A percentile compares a stretch with the other conserved stretches of the same genome.
These are phyloP conservation scores for Chlamydomonas asymmetrica DNA, from an alignment of 139 green algal species.

Conservation along the genomic window DNA sequence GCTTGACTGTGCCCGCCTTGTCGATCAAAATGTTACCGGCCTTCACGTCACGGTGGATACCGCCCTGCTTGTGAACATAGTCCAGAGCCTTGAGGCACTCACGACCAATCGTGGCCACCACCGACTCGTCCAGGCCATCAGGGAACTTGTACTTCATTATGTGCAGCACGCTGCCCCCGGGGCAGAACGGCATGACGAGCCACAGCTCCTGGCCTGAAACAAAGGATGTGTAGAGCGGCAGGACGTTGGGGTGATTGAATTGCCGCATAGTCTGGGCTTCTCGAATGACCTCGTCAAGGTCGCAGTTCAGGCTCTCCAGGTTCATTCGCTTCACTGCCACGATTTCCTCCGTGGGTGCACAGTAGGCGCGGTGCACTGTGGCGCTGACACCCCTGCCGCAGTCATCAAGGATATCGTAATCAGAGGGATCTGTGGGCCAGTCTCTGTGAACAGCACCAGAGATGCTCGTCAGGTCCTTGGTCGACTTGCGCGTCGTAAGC, in stretches of 20 bases:
- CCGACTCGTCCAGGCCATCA: constrained; percentile 88
- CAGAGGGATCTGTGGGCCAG: constrained; percentile 74
- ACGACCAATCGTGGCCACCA: constrained; percentile 94
- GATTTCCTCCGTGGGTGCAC: constrained; percentile 68
- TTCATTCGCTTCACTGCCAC: constrained; percentile 97
- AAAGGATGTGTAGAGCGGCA: constrained; percentile 92
- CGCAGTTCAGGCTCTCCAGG: constrained; percentile 90
- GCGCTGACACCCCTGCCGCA: constrained; percentile 90
- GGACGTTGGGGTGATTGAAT: constrained; percentile 94
- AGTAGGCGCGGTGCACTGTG: constrained; percentile 85
- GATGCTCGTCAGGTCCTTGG: too few species aligned
- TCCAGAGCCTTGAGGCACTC: constrained; percentile 93
- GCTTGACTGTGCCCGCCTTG: constrained; percentile 81
- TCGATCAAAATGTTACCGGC: constrained; percentile 99
- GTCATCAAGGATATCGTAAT: constrained; percentile 93
- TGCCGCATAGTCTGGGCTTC: constrained; percentile 95
- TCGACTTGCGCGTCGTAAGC: too few species aligned
- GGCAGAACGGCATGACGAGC: constrained; percentile 92
- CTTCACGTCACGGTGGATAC: constrained; percentile 98
- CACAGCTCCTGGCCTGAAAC: constrained; percentile 87
- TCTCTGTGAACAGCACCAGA: too few species aligned
- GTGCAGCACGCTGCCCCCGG: constrained; percentile 78
- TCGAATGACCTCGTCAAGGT: constrained; percentile 92
- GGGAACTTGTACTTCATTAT: constrained; percentile 90
- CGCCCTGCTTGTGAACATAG: constrained; percentile 93